Evolutionary conservation across 2,329 filamentous ascomycete genomes (phyloP), one percentile per base, ranked within the genome.

Genomic region (Fusarium clavum): DNA sequence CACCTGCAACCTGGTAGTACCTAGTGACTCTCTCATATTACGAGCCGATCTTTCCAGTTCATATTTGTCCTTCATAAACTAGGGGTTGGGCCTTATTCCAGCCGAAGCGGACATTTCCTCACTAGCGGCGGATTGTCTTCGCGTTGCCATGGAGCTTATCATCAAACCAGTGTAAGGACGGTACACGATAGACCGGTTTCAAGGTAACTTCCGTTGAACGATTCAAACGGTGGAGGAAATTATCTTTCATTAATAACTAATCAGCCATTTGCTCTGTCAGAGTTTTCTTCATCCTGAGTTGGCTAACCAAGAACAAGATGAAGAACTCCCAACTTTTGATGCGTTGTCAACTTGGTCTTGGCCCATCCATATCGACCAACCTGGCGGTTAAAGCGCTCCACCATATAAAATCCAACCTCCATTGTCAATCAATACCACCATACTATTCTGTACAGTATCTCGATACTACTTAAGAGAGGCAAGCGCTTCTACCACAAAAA

Each of bases 61-160:
- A 53, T 43, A n/a, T 41, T 27, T 67, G 45, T 64, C 44, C 58
- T 47, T 57, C 24, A 53, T 27, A 43, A 25, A 13, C 69, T 60
- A 71, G 68, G 68, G 68, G 68, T 56, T 69, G 60, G 57, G 32
- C 52, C 27, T 38, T 52, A 58, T 48, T 51, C 38, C 32, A 55
- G 40, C 40, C 53, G 30, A 69, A 52, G 53, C 52, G 56, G 38
- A 52, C 34, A 52, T 41, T 24, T 40, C 40, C 18, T 61, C 29
- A 43, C 51, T 70, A 71, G 58, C 49, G 59, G 58, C 53, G 52
- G 52, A 64, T 40, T 34, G 43, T 54, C 30, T 51, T 57, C 48
- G 41, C 66, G 62, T 58, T 61, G 55, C 32, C 40, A 52, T 44
- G 18, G 32, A 41, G 38, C 18, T 32, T 44, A 57, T 64, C 49